Base-by-base conservation (phyloP, 2,329 filamentous ascomycete species). In the Cyphellophora attinorum region DNA sequence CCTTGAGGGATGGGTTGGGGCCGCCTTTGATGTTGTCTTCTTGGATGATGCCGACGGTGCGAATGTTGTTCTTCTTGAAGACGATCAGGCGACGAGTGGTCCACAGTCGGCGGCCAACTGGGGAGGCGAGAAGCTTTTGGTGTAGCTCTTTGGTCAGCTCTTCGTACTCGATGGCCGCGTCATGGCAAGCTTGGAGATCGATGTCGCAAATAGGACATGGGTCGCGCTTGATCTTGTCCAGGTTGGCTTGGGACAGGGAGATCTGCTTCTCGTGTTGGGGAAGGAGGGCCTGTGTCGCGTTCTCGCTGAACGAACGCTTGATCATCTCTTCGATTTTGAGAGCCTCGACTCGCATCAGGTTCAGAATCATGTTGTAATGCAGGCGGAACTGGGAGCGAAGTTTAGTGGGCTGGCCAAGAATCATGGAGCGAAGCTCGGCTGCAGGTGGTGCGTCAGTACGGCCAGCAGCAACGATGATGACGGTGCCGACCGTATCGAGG, bases 311-410 rank as follows among this genome's bases (percentile, higher is more conserved):
- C 57, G 88, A 95, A 46, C 91, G 81, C 70, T 98, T 98, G 67
- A 98, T 98, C 91, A 98, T 98, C 61, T 98, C 91, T 57, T 98
- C 91, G 49, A 98, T 96, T 64, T 95, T 96, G 46, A 98, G 64
- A 2, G 91, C 91, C 58, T 98, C 91, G 2, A 98, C 91, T 21
- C 91, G 81, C 31, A 98, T 68, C 19, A 98, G 68, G 53, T 96
- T 98, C 18, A 98, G 67, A 41, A 98, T 98, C 91, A 98, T 98
- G 61, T 96, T 98, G 67, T 98, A 98, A 0, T 93, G 98, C 31
- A 98, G 68, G 41, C 91, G 77, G 68, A 98, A 98, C 54, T 98
- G 91, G 5, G 89, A 96, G 30, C 86, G 77, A 31, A 98, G 72
- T 61, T 96, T 96, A 16, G 86, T 94, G 19, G 91, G 89, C 51